Base-by-base conservation (phyloP, 768 basidiomycete species). In the Kwoniella mangroviensis region DNA sequence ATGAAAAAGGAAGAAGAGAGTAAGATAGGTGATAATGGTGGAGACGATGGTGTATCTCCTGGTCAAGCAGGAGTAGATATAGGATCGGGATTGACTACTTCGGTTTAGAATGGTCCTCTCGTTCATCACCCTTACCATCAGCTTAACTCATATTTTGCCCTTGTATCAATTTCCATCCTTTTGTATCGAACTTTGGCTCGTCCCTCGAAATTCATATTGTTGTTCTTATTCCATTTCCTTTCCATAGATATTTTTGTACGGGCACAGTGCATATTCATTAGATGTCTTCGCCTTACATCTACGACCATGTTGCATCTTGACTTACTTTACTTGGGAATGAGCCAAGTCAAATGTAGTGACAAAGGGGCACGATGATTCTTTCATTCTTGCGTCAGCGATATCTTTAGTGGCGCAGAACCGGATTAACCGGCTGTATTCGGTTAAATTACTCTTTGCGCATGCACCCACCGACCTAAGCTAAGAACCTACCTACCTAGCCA, bases 1-100 rank as follows among this genome's bases (percentile, higher is more conserved):
- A 63, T 83, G 57, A 82, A 81, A 67, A 75, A 72, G 53, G 75
- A 81, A 62, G 74, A 76, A 51, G 73, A 63, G 19, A 73, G 53
- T 13, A 71, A 72, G 28, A 72, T 34, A 10, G 57, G 58, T 10
- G 73, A 58, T 17, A 69, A 72, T 19, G 19, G 45, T 49, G 45
- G 13, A 19, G 45, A 49, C 12, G 45, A 19, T 49, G 10, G 19
- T 49, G 12, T 19, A 49, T 13, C 45, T 4, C 19, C 45, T 49
- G 45, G 45, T 34, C 34, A 34, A 34, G 34, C 9, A 34, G 34
- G 34, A 34, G 34, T 1, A 34, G 34, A 34, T 49, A 49, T 19
- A 49, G 45, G 45, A 49, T 49, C 45, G 45, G 45, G 45, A 15
- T 15, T 49, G 45, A 49, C 19, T 19, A 49, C 45, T 49, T 19